Base-by-base conservation (phyloP, 352 stramenopile genomes). In the Elongisporangium prolatum region DNA sequence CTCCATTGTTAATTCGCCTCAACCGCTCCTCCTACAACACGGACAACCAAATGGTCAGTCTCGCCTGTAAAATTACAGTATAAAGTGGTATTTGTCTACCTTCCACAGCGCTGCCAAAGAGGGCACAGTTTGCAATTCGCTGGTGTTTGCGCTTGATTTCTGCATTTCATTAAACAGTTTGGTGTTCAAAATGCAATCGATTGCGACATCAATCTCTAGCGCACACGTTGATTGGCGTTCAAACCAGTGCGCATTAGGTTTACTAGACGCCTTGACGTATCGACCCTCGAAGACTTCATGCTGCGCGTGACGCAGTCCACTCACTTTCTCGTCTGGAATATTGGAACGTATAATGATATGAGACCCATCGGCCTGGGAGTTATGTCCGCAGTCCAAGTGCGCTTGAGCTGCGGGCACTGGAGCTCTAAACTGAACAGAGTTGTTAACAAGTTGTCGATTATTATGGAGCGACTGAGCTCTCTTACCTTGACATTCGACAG, bases 21-120 rank as follows among this genome's bases (percentile, higher is more conserved):
- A 68, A 61, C 7, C 77, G 70, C 65, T 95, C 82, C 70, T 93
- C 86, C 86, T 94, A 63, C 40, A 13, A 53, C n/a, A n/a, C n/a
- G n/a, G n/a, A n/a, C n/a, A n/a, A n/a, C n/a, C n/a, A n/a, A n/a
- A n/a, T n/a, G n/a, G n/a, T n/a, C n/a, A n/a, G n/a, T n/a, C n/a
- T n/a, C n/a, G n/a, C n/a, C n/a, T n/a, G n/a, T n/a, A n/a, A n/a
- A n/a, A n/a, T n/a, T n/a, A n/a, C n/a, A n/a, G n/a, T n/a, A n/a
- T n/a, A 22, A 18, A 3, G 17, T 52, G 48, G 0, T 14, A 21
- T 3, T 22, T 4, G 53, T 61, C 2, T 67, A 91, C 86, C 69
- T 94, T 80, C 86, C 84, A 94, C 52, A 95, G 80, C 10, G 82
- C 80, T 51, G 83, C 83, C 21, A 95, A 62, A 11, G 86, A 93